Evolutionary conservation across 768 basidiomycete genomes (phyloP), one percentile per base, ranked within the genome.

Genomic region (Hemileccinum impolitum): DNA sequence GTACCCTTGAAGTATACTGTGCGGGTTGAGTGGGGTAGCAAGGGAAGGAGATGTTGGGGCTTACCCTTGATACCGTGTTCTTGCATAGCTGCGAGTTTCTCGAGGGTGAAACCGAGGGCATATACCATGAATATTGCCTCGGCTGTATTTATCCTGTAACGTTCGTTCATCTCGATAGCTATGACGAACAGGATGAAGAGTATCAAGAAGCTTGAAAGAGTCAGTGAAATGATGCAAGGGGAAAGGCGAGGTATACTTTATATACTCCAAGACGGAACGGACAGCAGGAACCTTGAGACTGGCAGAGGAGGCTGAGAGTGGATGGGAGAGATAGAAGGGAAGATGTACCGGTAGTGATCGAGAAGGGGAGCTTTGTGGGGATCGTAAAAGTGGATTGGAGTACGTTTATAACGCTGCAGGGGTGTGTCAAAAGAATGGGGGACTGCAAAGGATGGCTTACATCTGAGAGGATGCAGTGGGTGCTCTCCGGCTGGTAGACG

Each of bases 211-310:
- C 87, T 67, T 47, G 39, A 55, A 39, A 38, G 35, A 0, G 31
- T 62, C 18, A 56, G 39, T 36, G 23, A 14, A 15, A 6, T 10
- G 13, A 8, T 3, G 9, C 18, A 36, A n/a, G 2, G 45, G 19
- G 26, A 30, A 14, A 42, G 21, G 30, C 0, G 21, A 1, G 23
- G 43, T 72, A 34, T 67, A 91, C 90, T 94, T 95, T 48, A 77
- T 62, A 58, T 94, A 95, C 69, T 97, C 94, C 55, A 97, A 71
- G 23, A 94, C 85, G 1, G 92, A 84, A 31, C 94, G 90, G 47
- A 95, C 84, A 18, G 89, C 87, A 2, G 94, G 94, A 1, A 97
- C 94, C 75, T 95, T 96, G 32, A 97, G 78, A 13, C 90, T 91
- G 34, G 11, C 41, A 26, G 39, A 32, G 6, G 17, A 15, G 6